Evolutionary conservation across 305 asterid genomes (phyloP), one percentile per base, ranked within the genome.

Genomic region (Andrographis paniculata): DNA sequence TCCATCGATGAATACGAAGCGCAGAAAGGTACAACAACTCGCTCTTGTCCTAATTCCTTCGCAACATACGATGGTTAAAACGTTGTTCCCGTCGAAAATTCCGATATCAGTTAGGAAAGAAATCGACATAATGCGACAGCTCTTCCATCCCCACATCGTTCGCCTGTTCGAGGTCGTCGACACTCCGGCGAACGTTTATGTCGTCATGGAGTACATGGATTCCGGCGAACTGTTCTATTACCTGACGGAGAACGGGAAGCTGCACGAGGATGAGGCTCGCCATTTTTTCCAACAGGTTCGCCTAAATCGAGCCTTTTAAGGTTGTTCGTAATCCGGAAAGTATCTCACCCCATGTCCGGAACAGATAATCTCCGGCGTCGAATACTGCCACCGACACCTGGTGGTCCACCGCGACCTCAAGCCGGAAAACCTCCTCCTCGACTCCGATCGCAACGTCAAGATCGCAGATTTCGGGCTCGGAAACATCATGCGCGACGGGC

Each of bases 391-490:
- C 36, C 53, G 40, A 40, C 66, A 71, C 54, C 58, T 59, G 69
- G 81, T 81, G 23, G 93, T 69, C 52, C 93, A 81, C 42, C 75
- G 93, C 16, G 93, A 81, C 49, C 81, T 81, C 51, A 81, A 81
- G 71, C 87, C 82, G 14, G 93, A 81, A 51, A 81, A 81, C 56
- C 70, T 81, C 20, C 74, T 81, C 46, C 31, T 81, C 55, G 87
- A 77, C 68, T 67, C 84, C 17, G 61, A 66, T 27, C 59, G 33
- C 23, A 72, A 70, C 18, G 67, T 81, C 57, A 81, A 81, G 54
- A 75, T 81, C 18, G 79, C 77, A 1, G 93, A 81, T 53, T 81
- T 81, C 42, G 87, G 93, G 42, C 62, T 81, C 3, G 83, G 84
- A 23, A 75, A 81, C 39, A 19, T 60, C 35, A 72, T 64, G 77